These are phyloP conservation scores for Psilocybe azurescens DNA, from an alignment of 768 basidiomycete genomes.

Conservation along the genomic window DNA sequence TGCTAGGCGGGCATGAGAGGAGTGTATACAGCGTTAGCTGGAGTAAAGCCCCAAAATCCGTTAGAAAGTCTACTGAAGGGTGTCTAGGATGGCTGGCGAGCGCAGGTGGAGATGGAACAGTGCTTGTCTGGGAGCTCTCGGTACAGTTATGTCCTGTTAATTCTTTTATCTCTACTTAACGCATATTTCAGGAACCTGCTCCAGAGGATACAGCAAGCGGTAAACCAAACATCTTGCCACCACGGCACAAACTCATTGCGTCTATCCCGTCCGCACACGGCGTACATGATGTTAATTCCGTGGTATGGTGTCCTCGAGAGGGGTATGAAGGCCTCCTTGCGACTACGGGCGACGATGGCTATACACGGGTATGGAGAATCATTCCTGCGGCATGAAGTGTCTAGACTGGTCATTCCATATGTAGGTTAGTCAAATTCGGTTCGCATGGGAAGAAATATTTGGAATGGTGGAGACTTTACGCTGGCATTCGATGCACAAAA, in stretches of 20 bases:
- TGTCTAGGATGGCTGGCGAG: conserved; percentile 84
- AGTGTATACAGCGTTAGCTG: conserved; percentile 85
- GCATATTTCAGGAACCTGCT: conserved; percentile 30
- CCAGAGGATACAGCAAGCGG: conserved; percentile 7
- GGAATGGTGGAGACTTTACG: too few species aligned
- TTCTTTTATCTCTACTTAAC: conserved; percentile 4
- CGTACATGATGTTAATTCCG: conserved; percentile 83
- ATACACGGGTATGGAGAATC: conserved; percentile 76
- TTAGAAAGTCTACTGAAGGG: conserved; percentile 27
- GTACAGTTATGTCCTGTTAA: conserved; percentile 40
- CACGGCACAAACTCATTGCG: conserved; percentile 55
- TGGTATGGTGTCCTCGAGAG: conserved; percentile 80
- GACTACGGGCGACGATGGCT: conserved; percentile 87
- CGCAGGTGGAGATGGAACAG: conserved; percentile 82
- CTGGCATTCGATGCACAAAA: too few species aligned
- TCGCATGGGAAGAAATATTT: too few species aligned
- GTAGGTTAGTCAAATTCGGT: too few species aligned
- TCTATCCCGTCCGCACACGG: conserved; percentile 72
- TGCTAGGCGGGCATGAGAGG: conserved; percentile 70
- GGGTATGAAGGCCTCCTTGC: conserved; percentile 74
- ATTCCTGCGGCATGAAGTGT: conserved; percentile 4
- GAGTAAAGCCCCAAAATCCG: conserved; percentile 37
- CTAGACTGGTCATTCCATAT: too few species aligned
- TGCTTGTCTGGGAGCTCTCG: conserved; percentile 81
- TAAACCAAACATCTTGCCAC: conserved; percentile 15